Base-by-base conservation (phyloP, 75 land plant species). In the Picea sitchensis region DNA sequence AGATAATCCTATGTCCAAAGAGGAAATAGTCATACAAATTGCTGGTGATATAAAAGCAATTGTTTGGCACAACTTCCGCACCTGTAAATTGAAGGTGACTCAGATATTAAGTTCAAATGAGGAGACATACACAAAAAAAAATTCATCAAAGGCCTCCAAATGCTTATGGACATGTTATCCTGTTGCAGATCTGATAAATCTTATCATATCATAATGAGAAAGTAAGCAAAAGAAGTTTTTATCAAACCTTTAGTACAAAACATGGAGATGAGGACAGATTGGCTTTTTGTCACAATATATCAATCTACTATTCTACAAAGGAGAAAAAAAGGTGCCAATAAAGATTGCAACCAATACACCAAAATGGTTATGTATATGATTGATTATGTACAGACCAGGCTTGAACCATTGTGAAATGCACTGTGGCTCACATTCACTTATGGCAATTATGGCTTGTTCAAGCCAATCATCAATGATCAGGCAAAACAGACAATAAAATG, bases 21-120 rank as follows among this genome's bases (percentile, higher is more conserved):
- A 90, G 20, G 88, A 84, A 75, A 95, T 79, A 63, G 86, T 85
- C 98, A 97, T 91, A 86, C 93, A 95, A 60, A 83, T 73, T 76
- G 99, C 91, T 77, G 99, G 99, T 59, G 96, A 90, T 79, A 97
- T 58, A 84, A 97, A 97, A 34, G 90, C 98, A 84, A 97, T 91
- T 65, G 92, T 83, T 80, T 97, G 99, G 80, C 99, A 97, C 59
- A 93, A 77, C 83, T 97, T 97, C 73, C 99, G 90, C 8, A 97
- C 95, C 99, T 97, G 83, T 76, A 84, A 31, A 64, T 54, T 26
- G 34, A n/a, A 76, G 38, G 63, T 26, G 38, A 71, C 51, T n/a
- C 18, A 44, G 36, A 38, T 44, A 71, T 71, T 38, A 12, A 71
- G 9, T 71, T 12, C 2, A 71, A n/a, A 71, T 9, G 18, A 71